Evolutionary conservation across 2,329 filamentous ascomycete species (phyloP), one percentile per base, ranked within the genome.

Genomic region (Apiospora sp.): DNA sequence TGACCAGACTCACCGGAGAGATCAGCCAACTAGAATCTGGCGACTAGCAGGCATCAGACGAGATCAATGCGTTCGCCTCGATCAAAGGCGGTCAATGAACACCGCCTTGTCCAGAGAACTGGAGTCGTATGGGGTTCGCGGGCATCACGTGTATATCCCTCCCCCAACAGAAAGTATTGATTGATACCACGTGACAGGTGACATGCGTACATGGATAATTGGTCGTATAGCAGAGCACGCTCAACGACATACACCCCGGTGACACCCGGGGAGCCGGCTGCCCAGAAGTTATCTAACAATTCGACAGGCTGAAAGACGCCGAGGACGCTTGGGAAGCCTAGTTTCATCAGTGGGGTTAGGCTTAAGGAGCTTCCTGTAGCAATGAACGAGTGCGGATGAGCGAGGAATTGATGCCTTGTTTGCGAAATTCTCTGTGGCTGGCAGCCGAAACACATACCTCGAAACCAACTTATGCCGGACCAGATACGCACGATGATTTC

Each of bases 111-210:
- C 58, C 6, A 24, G 58, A 64, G 58, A 64, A 61, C 54, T 61
- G 54, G 54, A 61, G 54, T 37, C 19, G 16, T 12, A 61, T 37
- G 54, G 54, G 54, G 30, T 37, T 37, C 7, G 22, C 54, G 1
- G 34, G 27, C 22, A 61, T 61, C 22, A 37, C 54, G 54, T 41
- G 34, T 64, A 64, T 64, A 41, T n/a, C 19, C 30, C 58, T 37
- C 34, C 58, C 58, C 30, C 58, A 64, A 64, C 58, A 37, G 34
- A 64, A 64, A 41, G 41, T 8, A 49, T 19, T 41, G 4, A 64
- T 24, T n/a, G 58, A 64, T 34, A 64, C 30, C 58, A 64, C 58
- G 58, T 64, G 58, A 64, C 58, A 41, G 58, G 34, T 41, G 58
- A 64, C 58, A 41, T 34, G 34, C n/a, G 10, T 34, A 41, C 37